A percentile compares a stretch with the other conserved stretches of the same genome.
phyloP scores from a whole-genome alignment of 1,139 yeast species.

The Sugiyamaella japonica region DNA sequence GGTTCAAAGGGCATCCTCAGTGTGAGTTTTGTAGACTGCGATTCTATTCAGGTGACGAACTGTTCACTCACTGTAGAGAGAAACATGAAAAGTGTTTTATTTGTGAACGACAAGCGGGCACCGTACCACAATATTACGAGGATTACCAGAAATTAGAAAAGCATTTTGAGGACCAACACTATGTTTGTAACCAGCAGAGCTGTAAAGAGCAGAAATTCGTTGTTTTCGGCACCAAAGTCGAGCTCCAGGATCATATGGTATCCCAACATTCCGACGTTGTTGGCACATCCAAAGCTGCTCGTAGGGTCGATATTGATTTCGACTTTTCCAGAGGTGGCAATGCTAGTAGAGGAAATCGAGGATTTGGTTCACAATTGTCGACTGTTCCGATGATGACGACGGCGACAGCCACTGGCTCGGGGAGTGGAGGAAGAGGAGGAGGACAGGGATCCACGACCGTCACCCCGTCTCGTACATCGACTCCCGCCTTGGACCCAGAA shows the following conservation, averaged over 20 bases:
- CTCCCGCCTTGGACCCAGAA: conserved; percentile 19
- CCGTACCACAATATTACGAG: conserved; percentile 72
- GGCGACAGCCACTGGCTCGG: neutral
- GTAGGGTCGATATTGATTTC: conserved; percentile 35
- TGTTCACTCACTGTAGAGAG: conserved; percentile 77
- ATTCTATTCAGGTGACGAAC: conserved; percentile 88
- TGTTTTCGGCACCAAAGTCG: conserved; percentile 84
- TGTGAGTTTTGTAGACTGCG: conserved; percentile 79
- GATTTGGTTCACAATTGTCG: conserved; percentile 68
- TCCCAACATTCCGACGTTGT: conserved; percentile 70
- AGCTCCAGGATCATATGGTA: conserved; percentile 83
- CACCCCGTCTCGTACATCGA: conserved; percentile 12
- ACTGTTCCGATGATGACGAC: conserved; percentile 41
- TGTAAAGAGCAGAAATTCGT: conserved; percentile 90
- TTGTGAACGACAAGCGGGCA: conserved; percentile 64
- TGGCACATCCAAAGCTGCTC: conserved; percentile 35
- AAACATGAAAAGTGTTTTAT: conserved; percentile 86
- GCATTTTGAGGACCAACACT: conserved; percentile 76
- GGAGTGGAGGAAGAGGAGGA: neutral
- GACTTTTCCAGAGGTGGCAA: conserved; percentile 15
- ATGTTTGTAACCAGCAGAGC: conserved; percentile 72
- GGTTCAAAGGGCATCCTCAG: conserved; percentile 86
- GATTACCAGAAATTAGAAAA: conserved; percentile 70
- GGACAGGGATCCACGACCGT: conserved; percentile 16
- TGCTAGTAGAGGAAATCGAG: conserved; percentile 32